A percentile compares a stretch with the other conserved stretches of the same genome.
Conservation (phyloP, 1,284 basidiomycete genomes). For the Boletus nobilissimus region DNA sequence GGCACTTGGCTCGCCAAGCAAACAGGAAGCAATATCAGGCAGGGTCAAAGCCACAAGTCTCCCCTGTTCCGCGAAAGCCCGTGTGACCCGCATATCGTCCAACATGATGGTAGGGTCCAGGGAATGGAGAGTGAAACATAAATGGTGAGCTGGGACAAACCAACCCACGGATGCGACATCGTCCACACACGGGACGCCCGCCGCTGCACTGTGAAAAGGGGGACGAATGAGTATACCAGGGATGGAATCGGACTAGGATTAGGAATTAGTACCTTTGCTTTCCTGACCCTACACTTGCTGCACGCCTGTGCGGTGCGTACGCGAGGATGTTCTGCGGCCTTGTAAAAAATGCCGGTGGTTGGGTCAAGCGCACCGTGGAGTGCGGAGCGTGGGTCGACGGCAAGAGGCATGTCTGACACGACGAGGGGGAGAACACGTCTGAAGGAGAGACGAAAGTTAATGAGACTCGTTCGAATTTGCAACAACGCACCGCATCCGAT, state of each 20-base stretch:
- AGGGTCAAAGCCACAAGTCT: no score
- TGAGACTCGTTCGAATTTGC: background rate
- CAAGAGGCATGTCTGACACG: constrained; percentile 20
- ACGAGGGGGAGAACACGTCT: background rate
- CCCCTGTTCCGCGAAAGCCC: no score
- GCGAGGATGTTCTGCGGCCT: constrained; percentile 60
- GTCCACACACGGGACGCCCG: constrained; percentile 65
- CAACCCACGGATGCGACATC: constrained; percentile 61
- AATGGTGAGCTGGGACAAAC: no score
- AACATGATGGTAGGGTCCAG: no score
- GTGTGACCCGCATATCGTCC: no score
- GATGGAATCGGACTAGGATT: no score
- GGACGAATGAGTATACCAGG: background rate
- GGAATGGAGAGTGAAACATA: no score
- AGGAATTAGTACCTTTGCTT: constrained; percentile 63
- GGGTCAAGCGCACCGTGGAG: constrained; percentile 69
- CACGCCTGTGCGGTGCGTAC: constrained; percentile 71
- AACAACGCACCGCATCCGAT: no score
- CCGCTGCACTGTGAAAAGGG: constrained; percentile 61
- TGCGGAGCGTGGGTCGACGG: constrained; percentile 43
- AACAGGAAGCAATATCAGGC: no score
- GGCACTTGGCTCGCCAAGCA: no score
- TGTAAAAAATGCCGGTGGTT: constrained; percentile 67
- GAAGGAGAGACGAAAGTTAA: background rate
- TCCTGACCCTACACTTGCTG: constrained; percentile 69